A percentile compares a stretch with the other conserved stretches of the same genome.
Conservation (phyloP, 2,329 filamentous ascomycete species). For the Penicillium sp. region DNA sequence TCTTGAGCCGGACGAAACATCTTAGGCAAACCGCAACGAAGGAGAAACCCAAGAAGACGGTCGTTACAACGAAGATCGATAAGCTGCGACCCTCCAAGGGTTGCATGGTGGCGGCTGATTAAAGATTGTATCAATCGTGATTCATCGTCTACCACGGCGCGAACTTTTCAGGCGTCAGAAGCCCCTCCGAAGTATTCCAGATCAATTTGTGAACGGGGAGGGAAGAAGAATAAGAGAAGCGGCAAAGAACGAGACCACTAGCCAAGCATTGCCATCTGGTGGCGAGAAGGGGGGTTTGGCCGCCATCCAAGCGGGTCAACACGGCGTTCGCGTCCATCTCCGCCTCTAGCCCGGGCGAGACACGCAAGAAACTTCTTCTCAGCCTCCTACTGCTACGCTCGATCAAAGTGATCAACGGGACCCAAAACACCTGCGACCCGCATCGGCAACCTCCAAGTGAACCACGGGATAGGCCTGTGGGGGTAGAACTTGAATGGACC, state of each 20-base stretch:
- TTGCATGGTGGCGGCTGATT: conserved; percentile 28
- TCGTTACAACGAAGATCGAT: conserved; percentile 38
- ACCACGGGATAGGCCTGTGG: background rate
- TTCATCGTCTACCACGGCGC: conserved; percentile 11
- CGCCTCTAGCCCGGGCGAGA: background rate
- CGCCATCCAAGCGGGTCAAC: conserved; percentile 10
- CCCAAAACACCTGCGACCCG: conserved; percentile 5
- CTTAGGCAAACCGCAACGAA: conserved; percentile 38
- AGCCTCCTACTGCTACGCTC: conserved; percentile 5
- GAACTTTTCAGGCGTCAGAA: background rate
- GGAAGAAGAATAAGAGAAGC: conserved; percentile 5
- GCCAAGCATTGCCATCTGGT: conserved; percentile 19
- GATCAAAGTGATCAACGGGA: conserved; percentile 6
- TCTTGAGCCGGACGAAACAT: conserved; percentile 40
- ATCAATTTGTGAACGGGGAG: background rate
- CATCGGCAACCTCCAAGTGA: conserved; percentile 3
- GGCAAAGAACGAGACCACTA: background rate
- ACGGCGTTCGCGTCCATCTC: conserved; percentile 12
- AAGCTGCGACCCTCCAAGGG: conserved; percentile 37
- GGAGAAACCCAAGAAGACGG: conserved; percentile 37
- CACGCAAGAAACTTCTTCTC: conserved; percentile 2
- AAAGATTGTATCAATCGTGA: conserved; percentile 11
- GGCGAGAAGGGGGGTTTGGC: conserved; percentile 15
- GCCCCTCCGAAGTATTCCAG: background rate
- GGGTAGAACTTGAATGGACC: background rate